Evolutionary conservation across 2,329 filamentous ascomycete genomes (phyloP).

Genomic region (Cercospora nicotianae): DNA sequence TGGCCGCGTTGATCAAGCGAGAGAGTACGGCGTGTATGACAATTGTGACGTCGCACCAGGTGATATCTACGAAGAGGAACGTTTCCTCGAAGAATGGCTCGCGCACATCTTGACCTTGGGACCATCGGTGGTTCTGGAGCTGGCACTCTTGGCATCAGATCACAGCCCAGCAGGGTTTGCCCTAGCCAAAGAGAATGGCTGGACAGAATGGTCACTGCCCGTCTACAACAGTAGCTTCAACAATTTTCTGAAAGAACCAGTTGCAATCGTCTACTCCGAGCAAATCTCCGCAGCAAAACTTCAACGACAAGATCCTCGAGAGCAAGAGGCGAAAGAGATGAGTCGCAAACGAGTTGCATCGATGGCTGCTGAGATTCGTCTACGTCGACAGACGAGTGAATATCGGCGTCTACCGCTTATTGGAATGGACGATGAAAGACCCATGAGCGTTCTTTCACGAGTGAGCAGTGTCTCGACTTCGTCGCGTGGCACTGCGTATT

Average conservation of each 20-base stretch:
- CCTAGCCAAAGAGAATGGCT: constrained; percentile 55
- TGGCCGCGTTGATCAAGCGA: constrained; percentile 56
- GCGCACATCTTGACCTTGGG: constrained; percentile 61
- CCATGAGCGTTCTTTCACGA: constrained; percentile 38
- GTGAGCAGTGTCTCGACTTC: constrained; percentile 20
- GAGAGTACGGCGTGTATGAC: constrained; percentile 58
- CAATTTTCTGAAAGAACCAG: constrained; percentile 61
- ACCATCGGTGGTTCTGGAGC: constrained; percentile 55
- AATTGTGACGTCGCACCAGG: constrained; percentile 47
- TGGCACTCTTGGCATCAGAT: constrained; percentile 46
- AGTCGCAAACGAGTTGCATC: constrained; percentile 46
- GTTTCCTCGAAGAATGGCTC: constrained; percentile 62
- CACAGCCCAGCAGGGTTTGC: constrained; percentile 50
- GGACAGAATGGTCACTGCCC: constrained; percentile 57
- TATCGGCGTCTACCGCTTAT: constrained; percentile 42
- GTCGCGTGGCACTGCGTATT: neutral
- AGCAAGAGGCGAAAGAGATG: constrained; percentile 40
- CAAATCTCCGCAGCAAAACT: constrained; percentile 40
- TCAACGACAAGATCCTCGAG: constrained; percentile 39
- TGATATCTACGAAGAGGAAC: constrained; percentile 54
- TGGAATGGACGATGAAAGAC: constrained; percentile 40
- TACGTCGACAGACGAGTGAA: constrained; percentile 39
- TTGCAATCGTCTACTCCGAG: constrained; percentile 60
- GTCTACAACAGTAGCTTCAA: constrained; percentile 49
- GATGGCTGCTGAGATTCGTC: constrained; percentile 46